Conservation (phyloP, 2,329 filamentous ascomycete species). For the Onygenales sp. region DNA sequence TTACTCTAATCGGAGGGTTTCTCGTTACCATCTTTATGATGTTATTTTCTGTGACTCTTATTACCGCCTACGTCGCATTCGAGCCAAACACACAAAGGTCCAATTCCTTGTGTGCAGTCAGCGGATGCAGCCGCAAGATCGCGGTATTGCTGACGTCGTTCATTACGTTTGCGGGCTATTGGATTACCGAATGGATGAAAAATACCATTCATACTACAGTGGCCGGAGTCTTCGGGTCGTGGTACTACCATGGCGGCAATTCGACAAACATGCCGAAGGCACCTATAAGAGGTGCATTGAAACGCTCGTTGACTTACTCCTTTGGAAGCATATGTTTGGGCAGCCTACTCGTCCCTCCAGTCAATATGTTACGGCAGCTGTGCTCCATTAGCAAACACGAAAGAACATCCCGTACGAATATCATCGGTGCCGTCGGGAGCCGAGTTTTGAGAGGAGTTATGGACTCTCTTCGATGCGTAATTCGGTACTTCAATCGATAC, state of each 20-base stretch:
- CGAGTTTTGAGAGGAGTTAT: conserved; percentile 72
- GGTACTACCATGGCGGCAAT: conserved; percentile 70
- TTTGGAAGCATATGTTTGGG: conserved; percentile 87
- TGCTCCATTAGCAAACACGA: conserved; percentile 67
- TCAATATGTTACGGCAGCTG: conserved; percentile 74
- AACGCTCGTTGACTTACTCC: conserved; percentile 75
- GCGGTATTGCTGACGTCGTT: conserved; percentile 81
- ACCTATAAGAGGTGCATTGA: conserved; percentile 74
- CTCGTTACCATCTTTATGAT: conserved; percentile 66
- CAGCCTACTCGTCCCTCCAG: conserved; percentile 73
- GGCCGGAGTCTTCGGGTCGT: conserved; percentile 80
- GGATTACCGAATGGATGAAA: conserved; percentile 89
- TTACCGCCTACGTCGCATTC: conserved; percentile 77
- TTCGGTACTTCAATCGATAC: conserved; percentile 83
- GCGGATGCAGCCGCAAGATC: conserved; percentile 61
- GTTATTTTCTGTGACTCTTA: conserved; percentile 79
- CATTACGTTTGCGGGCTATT: conserved; percentile 84
- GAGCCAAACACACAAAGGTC: conserved; percentile 44
- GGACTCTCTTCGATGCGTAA: conserved; percentile 69
- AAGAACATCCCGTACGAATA: conserved; percentile 57
- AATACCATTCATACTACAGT: conserved; percentile 85
- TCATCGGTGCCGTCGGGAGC: conserved; percentile 57
- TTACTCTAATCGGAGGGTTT: conserved; percentile 75
- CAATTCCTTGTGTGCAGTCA: conserved; percentile 48
- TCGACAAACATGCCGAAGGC: conserved; percentile 60